Percentiles rank a stretch among this genome's conserved stretches.
Conservation (phyloP, 2,329 filamentous ascomycete genomes). For the Phaeosphaeriaceae sp. region DNA sequence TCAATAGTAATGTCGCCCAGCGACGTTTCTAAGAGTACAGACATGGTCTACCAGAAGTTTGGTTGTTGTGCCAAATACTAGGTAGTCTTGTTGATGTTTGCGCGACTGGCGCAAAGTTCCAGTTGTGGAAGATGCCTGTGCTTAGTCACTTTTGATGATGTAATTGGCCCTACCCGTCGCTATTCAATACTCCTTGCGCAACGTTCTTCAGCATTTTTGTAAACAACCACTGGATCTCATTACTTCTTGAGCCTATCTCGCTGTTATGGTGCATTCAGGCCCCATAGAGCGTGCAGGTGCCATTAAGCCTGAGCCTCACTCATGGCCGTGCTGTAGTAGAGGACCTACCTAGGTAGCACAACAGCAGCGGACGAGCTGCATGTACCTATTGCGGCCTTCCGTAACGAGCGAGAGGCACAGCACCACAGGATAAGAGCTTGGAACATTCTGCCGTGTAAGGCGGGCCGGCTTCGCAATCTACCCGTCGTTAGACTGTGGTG, state of each 20-base stretch:
- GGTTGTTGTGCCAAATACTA: slow-evolving; percentile 17
- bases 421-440: slow-evolving; percentile 10
- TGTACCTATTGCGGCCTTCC: neutral
- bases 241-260: too few species aligned
- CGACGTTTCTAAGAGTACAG: slow-evolving; percentile 90
- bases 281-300: too few species aligned
- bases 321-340: too few species aligned
- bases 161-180: neutral
- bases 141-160: slow-evolving; percentile 29
- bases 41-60: slow-evolving; percentile 65
- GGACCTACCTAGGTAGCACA: too few species aligned
- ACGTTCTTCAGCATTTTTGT: too few species aligned
- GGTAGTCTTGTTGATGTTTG: slow-evolving; percentile 11
- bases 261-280: too few species aligned
- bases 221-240: too few species aligned
- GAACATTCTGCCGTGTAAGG: slow-evolving; percentile 3
- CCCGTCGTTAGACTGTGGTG: slow-evolving; percentile 17
- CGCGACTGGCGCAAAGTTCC: slow-evolving; percentile 23
- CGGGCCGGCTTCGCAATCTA: slow-evolving; percentile 15
- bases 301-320: too few species aligned
- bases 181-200: too few species aligned
- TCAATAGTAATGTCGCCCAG: slow-evolving; percentile 95
- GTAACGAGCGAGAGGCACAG: neutral
- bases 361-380: too few species aligned
- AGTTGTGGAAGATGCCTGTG: slow-evolving; percentile 4